Evolutionary conservation across 768 basidiomycete species (phyloP).

Genomic region (Xerocomus potaroensis): DNA sequence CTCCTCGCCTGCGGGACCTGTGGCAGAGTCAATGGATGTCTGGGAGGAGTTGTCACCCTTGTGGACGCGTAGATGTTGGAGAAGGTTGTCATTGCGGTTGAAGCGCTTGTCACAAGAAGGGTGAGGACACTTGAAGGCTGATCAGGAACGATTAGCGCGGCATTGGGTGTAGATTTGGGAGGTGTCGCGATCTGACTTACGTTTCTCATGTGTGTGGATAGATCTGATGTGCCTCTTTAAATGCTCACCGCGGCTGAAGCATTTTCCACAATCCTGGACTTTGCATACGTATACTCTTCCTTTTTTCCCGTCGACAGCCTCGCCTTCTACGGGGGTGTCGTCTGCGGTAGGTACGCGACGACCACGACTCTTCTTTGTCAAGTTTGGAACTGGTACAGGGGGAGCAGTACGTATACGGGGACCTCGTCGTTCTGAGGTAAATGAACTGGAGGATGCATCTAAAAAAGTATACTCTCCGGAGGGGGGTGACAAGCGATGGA

Average conservation of each 20-base stretch:
- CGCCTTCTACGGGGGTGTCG: conserved; percentile 22
- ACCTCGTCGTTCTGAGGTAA: conserved; percentile 38
- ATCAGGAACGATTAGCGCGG: conserved; percentile 25
- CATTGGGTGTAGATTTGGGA: conserved; percentile 11
- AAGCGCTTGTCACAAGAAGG: conserved; percentile 68
- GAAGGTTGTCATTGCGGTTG: conserved; percentile 75
- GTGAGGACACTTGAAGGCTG: conserved; percentile 71
- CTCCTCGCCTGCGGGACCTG: conserved; percentile 26
- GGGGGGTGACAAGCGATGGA: conserved; percentile 23
- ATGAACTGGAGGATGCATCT: conserved; percentile 34
- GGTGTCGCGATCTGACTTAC: conserved; percentile 41
- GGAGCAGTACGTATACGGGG: conserved; percentile 52
- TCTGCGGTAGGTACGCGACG: conserved; percentile 63
- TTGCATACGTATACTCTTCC: conserved; percentile 52
- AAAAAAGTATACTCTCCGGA: conserved; percentile 33
- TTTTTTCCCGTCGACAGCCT: conserved; percentile 29
- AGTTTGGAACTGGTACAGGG: conserved; percentile 69
- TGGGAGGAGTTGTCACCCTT: conserved; percentile 37
- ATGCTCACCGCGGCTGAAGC: conserved; percentile 71
- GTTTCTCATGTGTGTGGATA: conserved; percentile 75
- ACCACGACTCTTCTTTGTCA: conserved; percentile 79
- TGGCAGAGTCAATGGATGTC: conserved; percentile 28
- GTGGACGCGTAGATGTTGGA: conserved; percentile 76
- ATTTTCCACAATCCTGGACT: conserved; percentile 68
- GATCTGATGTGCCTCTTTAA: conserved; percentile 71